phyloP scores from a whole-genome alignment of 148 eudicot species.

The Diospyros lotus region DNA sequence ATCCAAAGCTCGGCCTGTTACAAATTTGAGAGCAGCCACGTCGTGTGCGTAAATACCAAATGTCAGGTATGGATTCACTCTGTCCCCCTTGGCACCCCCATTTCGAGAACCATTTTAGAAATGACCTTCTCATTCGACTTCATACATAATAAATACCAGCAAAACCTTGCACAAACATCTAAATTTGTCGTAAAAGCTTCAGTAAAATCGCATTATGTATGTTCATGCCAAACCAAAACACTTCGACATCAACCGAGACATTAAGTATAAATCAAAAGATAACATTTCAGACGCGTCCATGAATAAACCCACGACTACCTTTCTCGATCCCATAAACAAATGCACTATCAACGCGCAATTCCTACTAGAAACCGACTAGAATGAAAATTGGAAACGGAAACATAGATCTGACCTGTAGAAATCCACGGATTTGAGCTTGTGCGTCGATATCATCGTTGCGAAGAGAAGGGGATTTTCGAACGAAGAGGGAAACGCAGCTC shows the following conservation, averaged over 20 bases:
- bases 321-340: background rate
- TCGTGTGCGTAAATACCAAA: background rate
- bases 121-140: background rate
- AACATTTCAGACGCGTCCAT: background rate
- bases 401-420: conserved; percentile 62
- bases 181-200: background rate
- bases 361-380: background rate
- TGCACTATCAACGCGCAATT: background rate
- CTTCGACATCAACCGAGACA: background rate
- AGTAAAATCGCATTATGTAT: background rate
- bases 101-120: background rate
- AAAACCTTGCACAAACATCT: background rate
- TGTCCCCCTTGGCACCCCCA: background rate
- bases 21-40: background rate
- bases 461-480: background rate
- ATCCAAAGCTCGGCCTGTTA: background rate
- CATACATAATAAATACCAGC: background rate
- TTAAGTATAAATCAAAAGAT: background rate
- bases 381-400: background rate
- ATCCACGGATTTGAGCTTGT: conserved; percentile 87
- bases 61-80: background rate
- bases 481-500: background rate
- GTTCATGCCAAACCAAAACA: background rate
- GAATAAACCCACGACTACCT: background rate
- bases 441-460: conserved; percentile 48